phyloP scores from a whole-genome alignment of 768 basidiomycete genomes.

The Hortiboletus flavorubellus region DNA sequence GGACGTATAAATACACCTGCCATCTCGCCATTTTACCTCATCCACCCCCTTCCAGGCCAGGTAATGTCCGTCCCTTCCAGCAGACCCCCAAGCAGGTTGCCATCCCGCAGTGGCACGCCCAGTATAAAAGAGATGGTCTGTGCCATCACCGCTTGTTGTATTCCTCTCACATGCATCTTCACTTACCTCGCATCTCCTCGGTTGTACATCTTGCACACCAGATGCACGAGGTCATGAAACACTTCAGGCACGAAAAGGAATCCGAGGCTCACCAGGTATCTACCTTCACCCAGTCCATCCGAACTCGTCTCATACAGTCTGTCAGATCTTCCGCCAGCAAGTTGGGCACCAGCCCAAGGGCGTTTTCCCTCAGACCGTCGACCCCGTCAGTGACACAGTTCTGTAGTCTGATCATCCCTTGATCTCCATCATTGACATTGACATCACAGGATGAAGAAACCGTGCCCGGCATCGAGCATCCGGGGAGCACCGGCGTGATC shows the following conservation, averaged over 20 bases:
- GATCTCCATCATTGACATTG: neutral
- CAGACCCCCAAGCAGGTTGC: conserved; percentile 26
- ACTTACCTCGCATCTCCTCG: conserved; percentile 25
- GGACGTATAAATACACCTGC: conserved; percentile 21
- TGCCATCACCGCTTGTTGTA: neutral
- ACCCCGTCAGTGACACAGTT: conserved; percentile 48
- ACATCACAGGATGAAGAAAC: conserved; percentile 74
- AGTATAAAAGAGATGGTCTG: conserved; percentile 44
- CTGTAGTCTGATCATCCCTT: neutral
- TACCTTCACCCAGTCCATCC: neutral
- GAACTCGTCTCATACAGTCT: conserved; percentile 1
- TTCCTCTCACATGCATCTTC: conserved; percentile 25
- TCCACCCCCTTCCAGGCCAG: neutral
- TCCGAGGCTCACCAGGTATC: conserved; percentile 83
- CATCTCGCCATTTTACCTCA: conserved; percentile 16
- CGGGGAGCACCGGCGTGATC: conserved; percentile 61
- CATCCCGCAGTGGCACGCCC: conserved; percentile 40
- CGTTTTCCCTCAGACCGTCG: conserved; percentile 62
- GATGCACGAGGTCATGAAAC: conserved; percentile 66
- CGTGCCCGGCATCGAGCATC: conserved; percentile 83
- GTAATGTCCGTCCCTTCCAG: conserved; percentile 26
- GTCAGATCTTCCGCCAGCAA: conserved; percentile 70
- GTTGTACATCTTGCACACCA: conserved; percentile 42
- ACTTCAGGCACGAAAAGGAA: conserved; percentile 72
- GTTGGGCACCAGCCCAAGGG: conserved; percentile 69